Conservation (phyloP, 2,329 filamentous ascomycete genomes). For the Verticillium isaacii region DNA sequence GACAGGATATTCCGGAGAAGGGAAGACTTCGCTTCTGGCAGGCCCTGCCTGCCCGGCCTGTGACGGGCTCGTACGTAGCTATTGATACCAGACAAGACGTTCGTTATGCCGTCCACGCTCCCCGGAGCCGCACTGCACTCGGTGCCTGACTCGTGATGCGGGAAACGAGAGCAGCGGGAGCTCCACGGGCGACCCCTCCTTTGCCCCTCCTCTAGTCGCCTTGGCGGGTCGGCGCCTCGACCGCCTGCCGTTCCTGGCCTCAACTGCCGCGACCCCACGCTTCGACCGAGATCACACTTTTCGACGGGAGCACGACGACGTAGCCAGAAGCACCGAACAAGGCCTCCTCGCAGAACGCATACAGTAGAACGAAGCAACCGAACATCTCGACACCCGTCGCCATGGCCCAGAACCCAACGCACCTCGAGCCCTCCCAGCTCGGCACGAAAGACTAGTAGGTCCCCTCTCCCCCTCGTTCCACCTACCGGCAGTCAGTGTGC, state of each 20-base stretch:
- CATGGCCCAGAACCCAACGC: slow-evolving; percentile 41
- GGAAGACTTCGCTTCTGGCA: background rate
- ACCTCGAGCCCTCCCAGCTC: slow-evolving; percentile 71
- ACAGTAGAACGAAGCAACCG: background rate
- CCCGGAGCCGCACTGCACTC: background rate
- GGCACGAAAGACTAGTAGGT: slow-evolving; percentile 87
- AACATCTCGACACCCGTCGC: background rate
- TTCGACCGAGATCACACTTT: background rate
- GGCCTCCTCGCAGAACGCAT: background rate
- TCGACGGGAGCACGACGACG: background rate
- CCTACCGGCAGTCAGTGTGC: too few species aligned
- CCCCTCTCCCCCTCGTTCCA: background rate
- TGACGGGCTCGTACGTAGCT: background rate
- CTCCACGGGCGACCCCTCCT: background rate
- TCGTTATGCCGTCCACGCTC: background rate
- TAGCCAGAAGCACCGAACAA: too few species aligned
- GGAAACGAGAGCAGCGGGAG: background rate
- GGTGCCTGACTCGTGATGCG: background rate
- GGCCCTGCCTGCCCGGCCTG: background rate
- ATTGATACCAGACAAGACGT: background rate
- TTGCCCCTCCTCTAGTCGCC: background rate
- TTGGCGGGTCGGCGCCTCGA: background rate
- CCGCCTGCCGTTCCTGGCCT: background rate
- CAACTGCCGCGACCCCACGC: background rate
- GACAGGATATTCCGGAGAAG: background rate